Conservation (phyloP, 2,329 filamentous ascomycete species). For the Xylariales sp. region DNA sequence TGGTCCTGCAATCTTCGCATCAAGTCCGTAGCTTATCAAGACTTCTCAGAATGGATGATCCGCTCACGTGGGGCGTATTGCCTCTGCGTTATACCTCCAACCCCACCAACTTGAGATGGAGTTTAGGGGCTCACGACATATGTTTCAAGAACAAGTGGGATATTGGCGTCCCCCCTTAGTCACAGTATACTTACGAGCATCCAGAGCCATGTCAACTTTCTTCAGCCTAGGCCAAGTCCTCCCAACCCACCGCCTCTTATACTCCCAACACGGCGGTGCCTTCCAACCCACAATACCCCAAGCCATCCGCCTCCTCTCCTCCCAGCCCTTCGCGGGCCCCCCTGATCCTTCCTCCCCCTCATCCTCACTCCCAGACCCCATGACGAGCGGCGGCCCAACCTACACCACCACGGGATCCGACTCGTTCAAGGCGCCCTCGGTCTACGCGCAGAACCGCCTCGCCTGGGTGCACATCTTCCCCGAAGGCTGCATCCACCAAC, state of each 20-base stretch:
- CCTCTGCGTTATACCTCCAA: slow-evolving; percentile 69
- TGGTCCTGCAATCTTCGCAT: slow-evolving; percentile 12
- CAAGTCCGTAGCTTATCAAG: slow-evolving; percentile 13
- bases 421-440: slow-evolving; percentile 64
- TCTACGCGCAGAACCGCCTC: slow-evolving; percentile 63
- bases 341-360: slow-evolving; percentile 9
- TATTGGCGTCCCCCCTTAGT: slow-evolving; percentile 18
- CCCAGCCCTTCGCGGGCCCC: slow-evolving; percentile 39
- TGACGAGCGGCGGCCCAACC: slow-evolving; percentile 39
- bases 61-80: slow-evolving; percentile 85
- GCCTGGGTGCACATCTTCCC: slow-evolving; percentile 95
- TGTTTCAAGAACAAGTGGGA: slow-evolving; percentile 85
- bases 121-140: slow-evolving; percentile 88
- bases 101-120: slow-evolving; percentile 77
- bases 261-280: slow-evolving; percentile 77
- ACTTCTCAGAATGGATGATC: slow-evolving; percentile 76
- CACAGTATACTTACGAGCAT: slow-evolving; percentile 11
- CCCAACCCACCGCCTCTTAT: slow-evolving; percentile 75
- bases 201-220: slow-evolving; percentile 66
- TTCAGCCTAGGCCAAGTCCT: slow-evolving; percentile 88
- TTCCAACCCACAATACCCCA: slow-evolving; percentile 88
- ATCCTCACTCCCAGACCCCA: slow-evolving; percentile 41
- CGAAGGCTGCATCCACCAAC: slow-evolving; percentile 90
- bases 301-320: slow-evolving; percentile 76
- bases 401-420: slow-evolving; percentile 67